Evolutionary conservation across 2,329 filamentous ascomycete genomes (phyloP).

Genomic region (Knufia petricola): DNA sequence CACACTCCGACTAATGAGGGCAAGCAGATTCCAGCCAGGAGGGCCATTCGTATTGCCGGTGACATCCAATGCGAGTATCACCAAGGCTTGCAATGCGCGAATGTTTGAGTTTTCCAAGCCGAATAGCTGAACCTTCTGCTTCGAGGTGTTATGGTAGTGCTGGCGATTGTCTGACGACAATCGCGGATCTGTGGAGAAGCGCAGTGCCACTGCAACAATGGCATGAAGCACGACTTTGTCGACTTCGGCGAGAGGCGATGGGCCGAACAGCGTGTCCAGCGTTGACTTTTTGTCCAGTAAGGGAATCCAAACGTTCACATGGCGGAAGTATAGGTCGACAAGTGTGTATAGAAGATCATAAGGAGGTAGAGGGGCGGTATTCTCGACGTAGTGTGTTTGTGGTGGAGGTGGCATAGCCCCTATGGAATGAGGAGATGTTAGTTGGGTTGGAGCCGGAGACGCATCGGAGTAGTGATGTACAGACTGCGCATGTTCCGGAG

Average conservation of each 20-base stretch:
- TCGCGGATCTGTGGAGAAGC: slow-evolving; percentile 68
- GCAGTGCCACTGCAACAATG: slow-evolving; percentile 77
- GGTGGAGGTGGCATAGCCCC: neutral
- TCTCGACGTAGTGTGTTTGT: slow-evolving; percentile 2
- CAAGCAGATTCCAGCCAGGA: slow-evolving; percentile 84
- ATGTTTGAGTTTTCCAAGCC: slow-evolving; percentile 84
- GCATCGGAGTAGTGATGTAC: slow-evolving; percentile 18
- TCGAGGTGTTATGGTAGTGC: slow-evolving; percentile 70
- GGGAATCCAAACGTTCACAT: slow-evolving; percentile 77
- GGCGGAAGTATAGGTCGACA: slow-evolving; percentile 68
- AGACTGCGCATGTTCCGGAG: slow-evolving; percentile 10
- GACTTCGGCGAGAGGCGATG: slow-evolving; percentile 43
- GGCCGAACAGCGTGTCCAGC: slow-evolving; percentile 69
- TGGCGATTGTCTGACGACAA: slow-evolving; percentile 63
- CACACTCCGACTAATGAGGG: slow-evolving; percentile 75
- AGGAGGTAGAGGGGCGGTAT: slow-evolving; percentile 46
- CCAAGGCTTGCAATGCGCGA: slow-evolving; percentile 73
- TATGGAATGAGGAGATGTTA: slow-evolving; percentile 21
- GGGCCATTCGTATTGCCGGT: slow-evolving; percentile 81
- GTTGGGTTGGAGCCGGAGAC: slow-evolving; percentile 7
- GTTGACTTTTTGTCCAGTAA: slow-evolving; percentile 81
- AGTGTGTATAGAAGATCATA: slow-evolving; percentile 65
- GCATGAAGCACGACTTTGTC: slow-evolving; percentile 77
- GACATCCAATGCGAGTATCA: slow-evolving; percentile 76
- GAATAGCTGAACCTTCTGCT: slow-evolving; percentile 77